Conservation (phyloP, 768 basidiomycete genomes). For the Russula ochroleuca region DNA sequence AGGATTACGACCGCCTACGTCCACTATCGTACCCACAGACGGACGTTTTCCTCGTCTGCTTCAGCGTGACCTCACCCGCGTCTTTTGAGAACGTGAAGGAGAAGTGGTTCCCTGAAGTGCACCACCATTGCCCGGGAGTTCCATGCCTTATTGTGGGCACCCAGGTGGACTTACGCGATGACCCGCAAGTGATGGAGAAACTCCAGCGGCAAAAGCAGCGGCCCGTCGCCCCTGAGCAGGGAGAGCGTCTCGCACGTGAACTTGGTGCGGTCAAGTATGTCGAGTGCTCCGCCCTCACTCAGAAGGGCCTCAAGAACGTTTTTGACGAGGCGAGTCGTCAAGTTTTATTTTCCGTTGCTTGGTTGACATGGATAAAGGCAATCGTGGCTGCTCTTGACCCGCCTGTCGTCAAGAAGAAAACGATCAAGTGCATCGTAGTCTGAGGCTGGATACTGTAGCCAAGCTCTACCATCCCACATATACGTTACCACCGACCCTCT, state of each 20-base stretch:
- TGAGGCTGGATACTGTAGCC: slow-evolving; percentile 43
- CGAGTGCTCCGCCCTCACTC: slow-evolving; percentile 97
- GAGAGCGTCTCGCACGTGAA: slow-evolving; percentile 93
- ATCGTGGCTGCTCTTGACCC: slow-evolving; percentile 99
- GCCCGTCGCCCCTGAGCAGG: slow-evolving; percentile 82
- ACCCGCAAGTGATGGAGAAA: slow-evolving; percentile 90
- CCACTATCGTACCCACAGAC: slow-evolving; percentile 99
- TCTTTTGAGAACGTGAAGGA: slow-evolving; percentile 99
- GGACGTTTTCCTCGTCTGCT: slow-evolving; percentile 99
- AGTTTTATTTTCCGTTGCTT: neutral
- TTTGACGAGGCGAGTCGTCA: slow-evolving; percentile 85
- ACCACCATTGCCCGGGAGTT: slow-evolving; percentile 98
- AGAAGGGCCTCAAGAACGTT: slow-evolving; percentile 99
- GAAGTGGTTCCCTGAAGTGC: slow-evolving; percentile 99
- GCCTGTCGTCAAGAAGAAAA: slow-evolving; percentile 79
- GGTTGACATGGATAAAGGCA: slow-evolving; percentile 50
- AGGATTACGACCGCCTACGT: slow-evolving; percentile 99
- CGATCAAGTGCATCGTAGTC: slow-evolving; percentile 73
- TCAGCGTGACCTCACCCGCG: slow-evolving; percentile 96
- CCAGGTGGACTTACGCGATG: slow-evolving; percentile 95
- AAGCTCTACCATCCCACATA: slow-evolving; percentile 24
- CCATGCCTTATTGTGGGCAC: slow-evolving; percentile 99
- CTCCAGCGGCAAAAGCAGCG: slow-evolving; percentile 93
- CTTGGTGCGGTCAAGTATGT: slow-evolving; percentile 98
- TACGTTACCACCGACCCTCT: slow-evolving; percentile 22